Base-by-base conservation (phyloP, 2,329 filamentous ascomycete genomes). In the Alternaria longipes region DNA sequence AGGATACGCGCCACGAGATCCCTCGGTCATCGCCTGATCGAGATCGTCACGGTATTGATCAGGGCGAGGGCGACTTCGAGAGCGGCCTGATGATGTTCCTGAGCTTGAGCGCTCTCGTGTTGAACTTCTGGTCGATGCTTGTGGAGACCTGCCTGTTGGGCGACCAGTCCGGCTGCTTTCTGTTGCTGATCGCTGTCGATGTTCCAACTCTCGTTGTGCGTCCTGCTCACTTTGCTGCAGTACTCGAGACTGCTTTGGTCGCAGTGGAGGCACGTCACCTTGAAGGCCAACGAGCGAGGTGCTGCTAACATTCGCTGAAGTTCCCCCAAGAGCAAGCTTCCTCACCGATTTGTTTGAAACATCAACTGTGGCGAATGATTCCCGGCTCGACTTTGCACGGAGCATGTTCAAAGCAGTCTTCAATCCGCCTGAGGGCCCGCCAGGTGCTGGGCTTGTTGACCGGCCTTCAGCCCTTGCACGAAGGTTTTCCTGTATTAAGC, bases 401-500 rank as follows among this genome's bases (percentile, higher is more conserved):
- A 93, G 79, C 56, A 91, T 86, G 22, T 86, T 88, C 24, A 92
- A 80, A 1, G 88, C 85, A n/a, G 62, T 74, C 67, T 87, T 88
- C 4, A 86, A 79, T 5, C 80, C 76, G 46, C 80, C 78, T 28
- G 71, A 67, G 41, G 73, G 60, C 7, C 70, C 56, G 9, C 49
- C 68, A 47, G 77, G 73, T 36, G 73, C 73, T 28, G 78, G 78
- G 54, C 76, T 80, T 8, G 76, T 77, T 5, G 79, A 80, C 9
- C 79, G 73, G 40, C 75, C 82, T 47, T 92, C 73, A 0, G 87
- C 88, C 64, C 89, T 90, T 0, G 86, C 90, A 8, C 88, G 91
- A 45, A 94, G 81, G 66, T 88, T 90, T 76, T 94, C 90, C 53
- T 91, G 88, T 8, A 94, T 90, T 1, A 89, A 86, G 30, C 87